Percentiles rank a stretch among this genome's conserved stretches.
phyloP scores from a whole-genome alignment of 768 basidiomycete genomes.

The Mycena indigotica region DNA sequence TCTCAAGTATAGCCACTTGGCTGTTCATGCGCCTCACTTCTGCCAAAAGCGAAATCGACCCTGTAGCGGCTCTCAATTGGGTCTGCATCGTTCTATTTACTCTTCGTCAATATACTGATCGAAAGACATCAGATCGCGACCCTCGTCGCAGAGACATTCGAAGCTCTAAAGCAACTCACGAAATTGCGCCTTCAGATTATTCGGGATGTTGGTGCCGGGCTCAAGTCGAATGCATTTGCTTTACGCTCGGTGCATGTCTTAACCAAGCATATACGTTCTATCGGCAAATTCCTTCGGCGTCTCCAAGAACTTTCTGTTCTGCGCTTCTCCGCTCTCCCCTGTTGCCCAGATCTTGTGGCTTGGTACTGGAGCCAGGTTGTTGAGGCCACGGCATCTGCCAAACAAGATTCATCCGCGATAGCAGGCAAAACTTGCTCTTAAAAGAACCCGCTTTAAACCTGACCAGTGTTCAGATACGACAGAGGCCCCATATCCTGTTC shows the following conservation, averaged over 20 bases:
- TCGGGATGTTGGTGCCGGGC: constrained; percentile 40
- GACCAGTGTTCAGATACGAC: constrained; percentile 52
- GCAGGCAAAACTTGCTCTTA: too few relatives aligned
- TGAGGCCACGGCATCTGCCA: constrained; percentile 53
- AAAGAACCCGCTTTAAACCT: too few relatives aligned
- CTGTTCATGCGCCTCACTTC: constrained; percentile 59
- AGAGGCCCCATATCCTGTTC: constrained; percentile 70
- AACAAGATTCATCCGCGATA: constrained; percentile 48
- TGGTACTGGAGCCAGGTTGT: constrained; percentile 84
- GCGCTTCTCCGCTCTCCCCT: constrained; percentile 65
- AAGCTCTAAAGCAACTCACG: constrained; percentile 57
- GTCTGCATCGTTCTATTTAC: constrained; percentile 31
- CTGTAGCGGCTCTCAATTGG: constrained; percentile 52
- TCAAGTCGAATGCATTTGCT: constrained; percentile 38
- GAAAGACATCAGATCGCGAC: constrained; percentile 51
- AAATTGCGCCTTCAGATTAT: constrained; percentile 60
- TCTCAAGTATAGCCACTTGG: constrained; percentile 73
- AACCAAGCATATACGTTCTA: constrained; percentile 66
- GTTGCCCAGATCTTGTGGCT: constrained; percentile 66
- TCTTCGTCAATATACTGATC: neutral
- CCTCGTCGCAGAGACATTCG: constrained; percentile 61
- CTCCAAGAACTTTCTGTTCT: constrained; percentile 62
- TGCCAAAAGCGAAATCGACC: constrained; percentile 43
- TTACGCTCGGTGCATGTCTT: constrained; percentile 55
- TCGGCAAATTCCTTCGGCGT: constrained; percentile 81